Evolutionary conservation across 116 monocot genomes (phyloP).

Genomic region (Trichopus zeylanicus): DNA sequence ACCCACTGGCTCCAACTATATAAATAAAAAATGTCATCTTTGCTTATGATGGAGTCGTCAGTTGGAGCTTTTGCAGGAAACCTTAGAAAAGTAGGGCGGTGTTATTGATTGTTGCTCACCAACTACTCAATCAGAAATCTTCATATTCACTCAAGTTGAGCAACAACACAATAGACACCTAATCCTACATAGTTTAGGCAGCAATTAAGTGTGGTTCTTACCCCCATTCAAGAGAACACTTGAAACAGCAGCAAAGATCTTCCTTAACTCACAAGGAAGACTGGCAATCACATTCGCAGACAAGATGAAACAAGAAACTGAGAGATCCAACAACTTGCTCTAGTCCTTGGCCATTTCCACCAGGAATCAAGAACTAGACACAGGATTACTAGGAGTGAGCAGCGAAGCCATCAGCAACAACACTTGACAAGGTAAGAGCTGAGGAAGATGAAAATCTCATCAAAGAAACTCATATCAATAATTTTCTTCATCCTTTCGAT

Average conservation of each 20-base stretch:
- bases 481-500: slow-evolving; percentile 32
- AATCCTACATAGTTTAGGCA: neutral
- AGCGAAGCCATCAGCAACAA: neutral
- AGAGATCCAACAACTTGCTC: too few relatives aligned
- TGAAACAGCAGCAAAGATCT: neutral
- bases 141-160: neutral
- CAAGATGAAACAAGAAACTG: too few relatives aligned
- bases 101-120: neutral
- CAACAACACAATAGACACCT: neutral
- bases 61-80: neutral
- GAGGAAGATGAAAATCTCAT: slow-evolving; percentile 13
- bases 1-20: neutral
- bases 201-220: neutral
- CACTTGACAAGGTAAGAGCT: neutral
- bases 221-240: neutral
- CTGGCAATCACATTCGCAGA: neutral
- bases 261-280: neutral
- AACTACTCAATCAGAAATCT: neutral
- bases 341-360: neutral
- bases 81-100: neutral
- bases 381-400: neutral
- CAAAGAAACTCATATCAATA: slow-evolving; percentile 34
- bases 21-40: neutral
- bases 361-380: neutral
- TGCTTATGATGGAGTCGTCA: neutral